Evolutionary conservation across 2,329 filamentous ascomycete species (phyloP), one percentile per base, ranked within the genome.

Genomic region (Thelonectria discophora): DNA sequence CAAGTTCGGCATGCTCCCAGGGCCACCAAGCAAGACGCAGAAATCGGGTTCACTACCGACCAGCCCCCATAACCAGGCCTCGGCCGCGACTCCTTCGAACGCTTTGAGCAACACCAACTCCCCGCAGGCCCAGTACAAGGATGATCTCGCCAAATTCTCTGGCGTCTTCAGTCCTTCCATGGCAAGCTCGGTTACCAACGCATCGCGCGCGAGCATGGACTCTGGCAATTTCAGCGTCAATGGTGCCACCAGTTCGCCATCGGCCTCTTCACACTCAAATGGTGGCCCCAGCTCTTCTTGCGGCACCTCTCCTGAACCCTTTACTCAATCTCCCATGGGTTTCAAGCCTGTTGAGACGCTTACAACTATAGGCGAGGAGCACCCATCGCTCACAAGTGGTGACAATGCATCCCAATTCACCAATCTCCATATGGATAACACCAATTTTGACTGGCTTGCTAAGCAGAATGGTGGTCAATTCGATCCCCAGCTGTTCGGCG

Each of bases 401-500:
- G 78, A 81, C 5, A 68, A 72, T 0, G 71, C 75, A 39, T 59
- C 68, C 1, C 73, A 76, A 18, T 75, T 77, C 52, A 63, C 69
- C 43, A 72, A 77, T 21, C 53, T 75, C 3, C 75, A 78, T 24
- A 67, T 86, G 55, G 82, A 84, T 64, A 77, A 81, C 60, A 83
- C 80, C 68, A 86, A 86, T 68, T 83, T 93, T 69, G 89, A 92
- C 74, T 94, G 90, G 86, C 81, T 95, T 51, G 85, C 88, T 40
- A 89, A 90, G 70, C 91, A 96, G 74, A 94, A 93, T 70, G 89
- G 90, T 59, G 92, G 92, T 58, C 88, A 91, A 65, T 97, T 98
- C 71, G 94, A 98, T 64, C 94, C 95, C 0, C 88, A 95, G 57
- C 83, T 98, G 5, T 98, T 97, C 75, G 92, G 91, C 55, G 92